phyloP scores from a whole-genome alignment of 2,329 filamentous ascomycete genomes.

The Cladosporium colombiae region DNA sequence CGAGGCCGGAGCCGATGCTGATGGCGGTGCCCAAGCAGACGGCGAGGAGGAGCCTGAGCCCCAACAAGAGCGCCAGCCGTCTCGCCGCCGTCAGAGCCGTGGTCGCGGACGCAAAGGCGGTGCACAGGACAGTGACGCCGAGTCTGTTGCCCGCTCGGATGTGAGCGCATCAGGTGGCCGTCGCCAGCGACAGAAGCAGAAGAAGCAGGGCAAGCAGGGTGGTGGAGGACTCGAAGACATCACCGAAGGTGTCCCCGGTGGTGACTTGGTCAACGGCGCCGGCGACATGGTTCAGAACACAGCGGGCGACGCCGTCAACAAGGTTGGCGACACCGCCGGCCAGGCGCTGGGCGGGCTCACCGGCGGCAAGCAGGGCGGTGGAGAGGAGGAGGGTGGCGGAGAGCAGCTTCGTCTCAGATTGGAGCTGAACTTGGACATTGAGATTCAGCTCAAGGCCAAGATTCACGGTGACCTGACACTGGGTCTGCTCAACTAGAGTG shows the following conservation, averaged over 20 bases:
- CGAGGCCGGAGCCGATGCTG: conserved; percentile 42
- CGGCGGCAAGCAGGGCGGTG: conserved; percentile 42
- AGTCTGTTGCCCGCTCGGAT: conserved; percentile 57
- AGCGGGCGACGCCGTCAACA: conserved; percentile 48
- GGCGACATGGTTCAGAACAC: conserved; percentile 59
- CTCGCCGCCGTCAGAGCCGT: conserved; percentile 51
- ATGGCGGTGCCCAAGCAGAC: conserved; percentile 43
- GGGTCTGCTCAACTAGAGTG: conserved; percentile 46
- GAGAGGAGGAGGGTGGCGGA: conserved; percentile 42
- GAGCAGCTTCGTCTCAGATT: conserved; percentile 58
- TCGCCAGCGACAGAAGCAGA: conserved; percentile 56
- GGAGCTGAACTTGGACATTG: conserved; percentile 63
- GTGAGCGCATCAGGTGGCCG: conserved; percentile 56
- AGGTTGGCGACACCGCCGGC: conserved; percentile 47
- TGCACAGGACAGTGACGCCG: conserved; percentile 51
- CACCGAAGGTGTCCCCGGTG: conserved; percentile 55
- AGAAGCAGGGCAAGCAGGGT: conserved; percentile 48
- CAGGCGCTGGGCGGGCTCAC: conserved; percentile 52
- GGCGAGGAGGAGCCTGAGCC: conserved; percentile 44
- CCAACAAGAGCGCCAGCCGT: conserved; percentile 43
- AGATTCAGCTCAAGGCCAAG: conserved; percentile 65
- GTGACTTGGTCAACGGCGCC: conserved; percentile 54
- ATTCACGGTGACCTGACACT: conserved; percentile 65
- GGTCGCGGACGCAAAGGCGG: conserved; percentile 49
- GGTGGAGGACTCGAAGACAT: conserved; percentile 54